Evolutionary conservation across 2,329 filamentous ascomycete species (phyloP).

Genomic region (Diaporthe sp.): DNA sequence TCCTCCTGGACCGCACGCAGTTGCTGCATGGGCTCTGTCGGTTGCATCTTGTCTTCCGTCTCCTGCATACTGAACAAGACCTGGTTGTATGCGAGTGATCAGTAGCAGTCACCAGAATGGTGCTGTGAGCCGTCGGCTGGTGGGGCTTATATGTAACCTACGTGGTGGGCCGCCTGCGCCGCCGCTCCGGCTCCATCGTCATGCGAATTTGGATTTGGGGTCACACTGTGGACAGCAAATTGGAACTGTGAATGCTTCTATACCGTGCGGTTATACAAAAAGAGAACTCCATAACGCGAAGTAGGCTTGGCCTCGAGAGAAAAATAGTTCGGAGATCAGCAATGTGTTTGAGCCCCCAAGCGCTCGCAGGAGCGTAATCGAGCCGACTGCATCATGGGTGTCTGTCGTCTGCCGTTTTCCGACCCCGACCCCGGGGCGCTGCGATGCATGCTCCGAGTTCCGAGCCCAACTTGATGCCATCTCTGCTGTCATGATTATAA

Average conservation of each 20-base stretch:
- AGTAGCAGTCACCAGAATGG: background rate
- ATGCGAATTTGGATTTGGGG: background rate
- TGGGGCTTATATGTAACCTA: background rate
- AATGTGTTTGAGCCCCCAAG: background rate
- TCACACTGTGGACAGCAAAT: background rate
- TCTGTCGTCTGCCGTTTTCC: constrained; percentile 25
- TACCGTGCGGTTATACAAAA: background rate
- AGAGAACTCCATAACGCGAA: background rate
- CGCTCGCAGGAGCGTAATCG: background rate
- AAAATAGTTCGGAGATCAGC: constrained; percentile 10
- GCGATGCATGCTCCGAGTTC: background rate
- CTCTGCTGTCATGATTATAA: too few species aligned
- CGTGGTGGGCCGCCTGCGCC: constrained; percentile 41
- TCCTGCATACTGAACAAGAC: constrained; percentile 57
- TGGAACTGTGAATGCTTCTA: background rate
- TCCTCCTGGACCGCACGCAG: constrained; percentile 55
- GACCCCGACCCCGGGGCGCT: background rate
- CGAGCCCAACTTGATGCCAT: background rate
- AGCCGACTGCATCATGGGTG: background rate
- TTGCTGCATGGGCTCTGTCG: constrained; percentile 58
- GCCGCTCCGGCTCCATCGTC: constrained; percentile 41
- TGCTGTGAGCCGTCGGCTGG: background rate
- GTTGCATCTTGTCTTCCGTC: constrained; percentile 60
- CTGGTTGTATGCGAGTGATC: background rate
- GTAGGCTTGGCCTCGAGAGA: background rate